phyloP scores from a whole-genome alignment of 1,139 yeast genomes.

The Insectozyma bohioensis region DNA sequence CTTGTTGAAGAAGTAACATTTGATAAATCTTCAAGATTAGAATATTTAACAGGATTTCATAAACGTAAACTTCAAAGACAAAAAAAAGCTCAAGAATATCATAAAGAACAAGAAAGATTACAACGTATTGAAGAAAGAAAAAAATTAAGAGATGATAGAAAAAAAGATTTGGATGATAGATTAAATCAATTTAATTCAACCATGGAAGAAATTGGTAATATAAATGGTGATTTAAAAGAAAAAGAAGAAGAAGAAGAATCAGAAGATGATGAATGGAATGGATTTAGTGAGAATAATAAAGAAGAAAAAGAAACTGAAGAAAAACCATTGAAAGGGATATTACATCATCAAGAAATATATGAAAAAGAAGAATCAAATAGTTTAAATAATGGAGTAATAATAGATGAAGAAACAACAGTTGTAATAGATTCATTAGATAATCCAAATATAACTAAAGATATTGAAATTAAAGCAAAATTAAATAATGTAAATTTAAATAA shows the following conservation, averaged over 20 bases:
- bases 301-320: conserved; percentile 26
- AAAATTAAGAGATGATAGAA: conserved; percentile 66
- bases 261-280: conserved; percentile 15
- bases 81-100: conserved; percentile 76
- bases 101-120: conserved; percentile 73
- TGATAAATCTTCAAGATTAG: conserved; percentile 70
- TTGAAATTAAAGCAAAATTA: conserved; percentile 53
- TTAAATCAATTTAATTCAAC: conserved; percentile 58
- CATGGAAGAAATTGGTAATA: conserved; percentile 43
- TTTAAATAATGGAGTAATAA: conserved; percentile 43
- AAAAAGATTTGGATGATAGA: conserved; percentile 62
- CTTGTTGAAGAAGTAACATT: conserved; percentile 81
- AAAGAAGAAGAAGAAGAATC: conserved; percentile 22
- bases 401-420: conserved; percentile 59
- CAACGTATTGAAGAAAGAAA: conserved; percentile 77
- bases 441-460: conserved; percentile 23
- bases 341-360: conserved; percentile 45
- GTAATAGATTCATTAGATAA: conserved; percentile 56
- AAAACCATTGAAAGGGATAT: conserved; percentile 39
- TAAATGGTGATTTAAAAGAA: conserved; percentile 33
- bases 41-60: conserved; percentile 92
- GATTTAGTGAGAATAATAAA: conserved; percentile 11
- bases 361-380: conserved; percentile 36
- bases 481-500: conserved; percentile 64
- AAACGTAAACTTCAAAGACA: conserved; percentile 87